Base-by-base conservation (phyloP, 1,284 basidiomycete genomes). In the Cutaneotrichosporon arboriforme region DNA sequence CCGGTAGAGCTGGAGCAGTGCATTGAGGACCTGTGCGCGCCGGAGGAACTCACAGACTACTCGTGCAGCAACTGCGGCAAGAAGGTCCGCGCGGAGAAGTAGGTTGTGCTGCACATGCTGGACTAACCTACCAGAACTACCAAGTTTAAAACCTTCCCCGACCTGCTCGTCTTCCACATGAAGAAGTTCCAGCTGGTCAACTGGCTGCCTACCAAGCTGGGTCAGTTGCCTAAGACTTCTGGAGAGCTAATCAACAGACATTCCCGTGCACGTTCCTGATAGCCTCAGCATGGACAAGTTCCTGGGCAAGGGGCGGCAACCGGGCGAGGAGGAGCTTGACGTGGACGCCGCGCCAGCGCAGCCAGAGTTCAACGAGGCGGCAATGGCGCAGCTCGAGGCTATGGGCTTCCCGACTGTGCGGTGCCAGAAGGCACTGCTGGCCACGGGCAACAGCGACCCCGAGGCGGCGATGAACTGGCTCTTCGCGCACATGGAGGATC, bases 201-300 rank as follows among this genome's bases (percentile, higher is more conserved):
- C 67, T 98, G 94, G 94, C 90, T 98, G 4, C 94, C 96, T 0
- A 83, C 87, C 5, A 98, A 98, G 73, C 81, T 97, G 34, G 88
- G 89, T 90, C 55, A 33, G 82, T 76, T 20, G 5, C 2, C 7
- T 20, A 4, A 20, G 15, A 5, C 2, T 14, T 13, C 22, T 8
- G 36, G 31, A 41, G 8, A 21, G 40, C 39, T 59, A 34, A 48
- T 31, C 18, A 13, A 21, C 61, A 91, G 90, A 96, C 60, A 88
- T 98, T 22, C 92, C 92, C 0, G 77, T 97, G 20, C 72, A 83
- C n/a, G 77, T 97, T 0, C 77, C 80, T 8, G 83, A 88, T 53
- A 63, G 72, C 1, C 76, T 93, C 43, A 71, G 77, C 14, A 81
- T 97, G 36, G 86, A 88, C 54, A 64, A 72, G 5, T 88, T 88